phyloP scores from a whole-genome alignment of 75 land plant genomes.

The Selaginella moellendorffii region DNA sequence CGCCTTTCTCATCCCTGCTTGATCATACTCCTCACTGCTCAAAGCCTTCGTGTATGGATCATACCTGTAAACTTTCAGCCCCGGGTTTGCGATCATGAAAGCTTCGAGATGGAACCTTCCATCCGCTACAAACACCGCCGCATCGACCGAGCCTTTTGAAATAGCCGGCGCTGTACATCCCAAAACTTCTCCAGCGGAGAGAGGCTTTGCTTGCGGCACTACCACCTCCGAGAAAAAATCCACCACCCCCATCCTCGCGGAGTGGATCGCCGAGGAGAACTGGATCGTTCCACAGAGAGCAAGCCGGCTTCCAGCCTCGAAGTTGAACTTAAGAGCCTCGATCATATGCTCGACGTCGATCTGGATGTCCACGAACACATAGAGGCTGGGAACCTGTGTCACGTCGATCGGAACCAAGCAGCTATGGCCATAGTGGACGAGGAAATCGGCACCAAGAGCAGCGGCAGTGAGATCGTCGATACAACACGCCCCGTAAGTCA shows the following conservation, averaged over 20 bases:
- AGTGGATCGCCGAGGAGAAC: constrained; percentile 55
- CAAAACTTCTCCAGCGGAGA: constrained; percentile 88
- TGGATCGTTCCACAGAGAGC: constrained; percentile 83
- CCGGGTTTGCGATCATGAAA: constrained; percentile 93
- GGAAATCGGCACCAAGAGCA: constrained; percentile 64
- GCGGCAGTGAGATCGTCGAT: constrained; percentile 79
- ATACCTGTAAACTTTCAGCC: constrained; percentile 49
- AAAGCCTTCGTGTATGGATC: constrained; percentile 72
- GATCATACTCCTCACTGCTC: constrained; percentile 76
- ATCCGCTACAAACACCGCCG: constrained; percentile 43
- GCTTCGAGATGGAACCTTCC: constrained; percentile 95
- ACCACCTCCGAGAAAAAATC: constrained; percentile 32
- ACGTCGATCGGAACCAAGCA: constrained; percentile 72
- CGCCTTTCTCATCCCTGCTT: constrained; percentile 65
- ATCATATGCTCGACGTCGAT: constrained; percentile 44
- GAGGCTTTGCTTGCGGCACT: constrained; percentile 76
- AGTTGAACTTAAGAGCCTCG: constrained; percentile 28
- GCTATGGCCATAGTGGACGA: constrained; percentile 88
- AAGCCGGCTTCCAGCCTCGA: constrained; percentile 19
- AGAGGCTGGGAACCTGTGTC: constrained; percentile 59
- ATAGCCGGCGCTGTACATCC: constrained; percentile 81
- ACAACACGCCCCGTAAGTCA: constrained; percentile 95
- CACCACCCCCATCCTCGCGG: constrained; percentile 39
- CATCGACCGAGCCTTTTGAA: constrained; percentile 22
- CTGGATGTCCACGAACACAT: constrained; percentile 80